Conservation (phyloP, 176 grass and related monocot species). For the Dactylis glomerata region DNA sequence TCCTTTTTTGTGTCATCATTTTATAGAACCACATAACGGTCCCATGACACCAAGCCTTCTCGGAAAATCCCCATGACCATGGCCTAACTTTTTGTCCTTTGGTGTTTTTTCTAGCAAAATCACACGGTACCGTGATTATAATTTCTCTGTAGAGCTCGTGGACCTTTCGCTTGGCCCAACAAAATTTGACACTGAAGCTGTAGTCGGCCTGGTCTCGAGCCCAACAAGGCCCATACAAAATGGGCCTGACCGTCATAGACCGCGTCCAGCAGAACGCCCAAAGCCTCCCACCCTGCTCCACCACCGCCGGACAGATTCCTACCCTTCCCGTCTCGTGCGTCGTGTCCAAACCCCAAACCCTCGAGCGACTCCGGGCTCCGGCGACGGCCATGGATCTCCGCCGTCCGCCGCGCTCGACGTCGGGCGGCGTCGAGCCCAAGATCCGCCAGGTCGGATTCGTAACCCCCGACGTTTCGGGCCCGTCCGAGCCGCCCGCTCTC, state of each 20-base stretch:
- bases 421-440: slow-evolving; percentile 67
- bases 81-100: too few species aligned
- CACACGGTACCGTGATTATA: background rate
- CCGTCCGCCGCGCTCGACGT: slow-evolving; percentile 46
- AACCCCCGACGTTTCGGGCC: slow-evolving; percentile 44
- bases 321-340: slow-evolving; percentile 1
- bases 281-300: background rate
- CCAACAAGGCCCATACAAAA: background rate
- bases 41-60: too few species aligned
- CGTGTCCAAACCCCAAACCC: slow-evolving; percentile 22
- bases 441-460: slow-evolving; percentile 85
- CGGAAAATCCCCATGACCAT: too few species aligned
- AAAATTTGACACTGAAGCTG: background rate
- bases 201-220: background rate
- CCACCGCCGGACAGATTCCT: background rate
- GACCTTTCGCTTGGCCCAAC: background rate
- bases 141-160: background rate
- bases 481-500: slow-evolving; percentile 17
- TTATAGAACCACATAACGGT: too few species aligned
- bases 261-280: background rate
- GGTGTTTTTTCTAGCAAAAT: too few species aligned
- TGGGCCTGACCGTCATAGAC: background rate
- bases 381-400: slow-evolving; percentile 58
- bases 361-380: background rate
- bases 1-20: too few species aligned